Evolutionary conservation across 164 flowering plant species (phyloP), one percentile per base, ranked within the genome.

Genomic region (Nelumbo lutea): DNA sequence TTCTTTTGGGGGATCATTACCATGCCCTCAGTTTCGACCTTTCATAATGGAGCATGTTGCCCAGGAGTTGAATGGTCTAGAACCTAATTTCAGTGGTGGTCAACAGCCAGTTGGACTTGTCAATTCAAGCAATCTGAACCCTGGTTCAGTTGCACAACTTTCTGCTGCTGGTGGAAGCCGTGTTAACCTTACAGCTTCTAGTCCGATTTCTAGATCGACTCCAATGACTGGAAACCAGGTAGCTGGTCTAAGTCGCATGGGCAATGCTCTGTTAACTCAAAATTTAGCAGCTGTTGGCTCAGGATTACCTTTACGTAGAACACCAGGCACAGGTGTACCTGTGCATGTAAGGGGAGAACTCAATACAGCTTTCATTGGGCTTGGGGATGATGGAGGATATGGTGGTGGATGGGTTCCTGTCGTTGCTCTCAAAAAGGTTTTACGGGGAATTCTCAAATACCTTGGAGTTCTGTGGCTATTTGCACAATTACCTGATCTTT

Each of bases 371-470:
- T 93, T 96, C 72, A 91, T 96, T 79, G 99, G 99, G 51, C 95
- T 96, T 76, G 99, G 99, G 48, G 99, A 93, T 84, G 99, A 96
- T 83, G 99, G 99, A 52, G 99, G 99, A 8, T 96, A 96, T 84
- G 99, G 99, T 38, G 99, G 99, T 64, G 99, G 99, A 68, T 96
- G 98, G 98, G 99, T 96, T 81, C 99, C 99, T 42, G 87, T 90
- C 72, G 96, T 90, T 76, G 98, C 99, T 51, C 97, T 96, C 57
- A 96, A 96, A 75, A 96, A 96, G 79, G 99, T 96, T 64, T 75
- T 96, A 64, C 84, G 99, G 62, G 96, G 98, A 48, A 91, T 93
- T 73, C 90, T 96, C 41, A 96, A 96, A 81, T 96, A 96, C 73
- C 95, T 96, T 66, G 99, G 99, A 66, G 99, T 96, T 7, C 80